Conservation (phyloP, 176 grass and related monocot genomes). For the Ensete ventricosum region DNA sequence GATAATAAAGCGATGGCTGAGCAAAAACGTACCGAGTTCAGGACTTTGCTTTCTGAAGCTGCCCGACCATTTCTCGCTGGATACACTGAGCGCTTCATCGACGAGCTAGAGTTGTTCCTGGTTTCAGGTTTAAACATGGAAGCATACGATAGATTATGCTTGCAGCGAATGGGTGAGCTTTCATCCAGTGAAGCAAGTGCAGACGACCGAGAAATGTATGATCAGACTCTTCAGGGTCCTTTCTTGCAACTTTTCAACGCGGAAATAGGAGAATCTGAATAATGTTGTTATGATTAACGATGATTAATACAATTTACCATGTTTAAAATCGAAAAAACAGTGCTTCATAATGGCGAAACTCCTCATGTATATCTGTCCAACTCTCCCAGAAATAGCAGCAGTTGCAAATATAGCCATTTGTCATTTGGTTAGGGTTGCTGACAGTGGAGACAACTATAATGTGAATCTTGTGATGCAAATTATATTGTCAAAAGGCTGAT, state of each 20-base stretch:
- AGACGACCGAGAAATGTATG: constrained; percentile 19
- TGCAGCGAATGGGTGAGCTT: constrained; percentile 34
- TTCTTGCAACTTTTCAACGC: constrained; percentile 27
- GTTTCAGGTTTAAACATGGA: constrained; percentile 63
- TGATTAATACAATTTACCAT: too few relatives aligned
- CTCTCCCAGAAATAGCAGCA: too few relatives aligned
- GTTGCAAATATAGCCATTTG: too few relatives aligned
- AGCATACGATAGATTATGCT: constrained; percentile 51
- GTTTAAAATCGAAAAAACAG: too few relatives aligned
- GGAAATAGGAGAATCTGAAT: constrained; percentile 23
- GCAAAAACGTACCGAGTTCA: constrained; percentile 53
- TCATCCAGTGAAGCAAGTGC: constrained; percentile 26
- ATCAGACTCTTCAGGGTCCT: constrained; percentile 32
- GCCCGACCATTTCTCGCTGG: constrained; percentile 63
- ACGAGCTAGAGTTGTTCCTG: constrained; percentile 71
- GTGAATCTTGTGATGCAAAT: too few relatives aligned
- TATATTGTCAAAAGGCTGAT: too few relatives aligned
- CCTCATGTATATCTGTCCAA: too few relatives aligned
- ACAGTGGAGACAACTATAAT: too few relatives aligned
- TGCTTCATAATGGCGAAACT: too few relatives aligned
- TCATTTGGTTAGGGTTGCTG: too few relatives aligned
- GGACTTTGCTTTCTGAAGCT: constrained; percentile 36
- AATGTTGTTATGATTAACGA: background rate
- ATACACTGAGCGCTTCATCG: constrained; percentile 41
- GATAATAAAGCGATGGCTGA: constrained; percentile 22